Conservation (phyloP, 805 yeast species). For the Grigorovia transvaalensis region DNA sequence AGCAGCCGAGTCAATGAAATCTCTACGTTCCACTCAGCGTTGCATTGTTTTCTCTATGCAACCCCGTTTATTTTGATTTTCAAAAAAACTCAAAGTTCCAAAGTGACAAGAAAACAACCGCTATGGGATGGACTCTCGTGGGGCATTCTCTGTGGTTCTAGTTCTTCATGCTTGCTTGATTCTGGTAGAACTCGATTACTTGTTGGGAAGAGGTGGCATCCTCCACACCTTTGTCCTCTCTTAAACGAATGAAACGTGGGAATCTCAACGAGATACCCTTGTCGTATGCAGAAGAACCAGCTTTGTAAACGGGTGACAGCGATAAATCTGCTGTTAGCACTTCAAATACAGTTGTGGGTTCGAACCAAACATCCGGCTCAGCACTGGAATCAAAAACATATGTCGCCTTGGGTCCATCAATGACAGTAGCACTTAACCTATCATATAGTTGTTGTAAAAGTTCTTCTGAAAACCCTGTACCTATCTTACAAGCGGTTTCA, state of each 20-base stretch:
- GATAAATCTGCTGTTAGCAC: conserved; percentile 87
- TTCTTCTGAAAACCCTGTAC: conserved; percentile 93
- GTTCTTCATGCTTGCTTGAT: conserved; percentile 40
- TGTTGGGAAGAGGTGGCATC: conserved; percentile 83
- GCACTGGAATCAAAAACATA: conserved; percentile 63
- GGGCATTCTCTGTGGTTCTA: not conserved
- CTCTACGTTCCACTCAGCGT: too few relatives aligned
- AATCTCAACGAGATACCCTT: conserved; percentile 82
- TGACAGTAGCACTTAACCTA: conserved; percentile 57
- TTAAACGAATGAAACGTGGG: conserved; percentile 71
- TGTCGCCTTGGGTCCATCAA: conserved; percentile 52
- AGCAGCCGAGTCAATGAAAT: too few relatives aligned
- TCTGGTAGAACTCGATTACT: conserved; percentile 70
- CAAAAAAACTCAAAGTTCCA: too few relatives aligned
- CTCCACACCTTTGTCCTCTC: conserved; percentile 79
- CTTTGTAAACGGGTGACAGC: conserved; percentile 79
- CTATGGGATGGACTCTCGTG: not conserved
- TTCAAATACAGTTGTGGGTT: conserved; percentile 76
- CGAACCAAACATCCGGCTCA: conserved; percentile 89
- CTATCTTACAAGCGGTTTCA: conserved; percentile 93
- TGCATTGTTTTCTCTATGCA: too few relatives aligned
- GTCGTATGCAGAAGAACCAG: conserved; percentile 62
- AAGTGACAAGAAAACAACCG: too few relatives aligned
- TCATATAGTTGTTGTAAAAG: conserved; percentile 51
- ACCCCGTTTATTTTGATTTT: too few relatives aligned